Evolutionary conservation across 1,139 yeast species (phyloP), one percentile per base, ranked within the genome.

Genomic region (Ogataea hybrid): DNA sequence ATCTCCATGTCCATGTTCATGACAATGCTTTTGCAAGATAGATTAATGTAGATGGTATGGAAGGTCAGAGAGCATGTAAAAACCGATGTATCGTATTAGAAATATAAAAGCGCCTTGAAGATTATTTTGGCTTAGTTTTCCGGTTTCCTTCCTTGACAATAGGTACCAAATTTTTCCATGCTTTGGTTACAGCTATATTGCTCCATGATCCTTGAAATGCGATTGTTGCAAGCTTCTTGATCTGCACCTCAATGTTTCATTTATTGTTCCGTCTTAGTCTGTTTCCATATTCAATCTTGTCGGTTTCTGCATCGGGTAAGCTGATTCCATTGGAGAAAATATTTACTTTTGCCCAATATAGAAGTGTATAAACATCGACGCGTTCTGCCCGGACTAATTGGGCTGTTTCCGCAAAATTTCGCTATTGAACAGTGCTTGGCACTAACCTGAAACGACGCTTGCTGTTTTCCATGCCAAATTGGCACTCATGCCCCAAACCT

Each of bases 1-100:
- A 53, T 42, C 37, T 53, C 56, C 56, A 52, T 53, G 3, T 44
- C 43, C 10, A 37, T 32, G 28, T 12, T 41, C 47, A 46, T 48
- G 28, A 38, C 25, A 20, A 35, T 23, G 22, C 25, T 18, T 18
- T 20, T 16, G 23, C 25, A 17, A 22, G 31, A n/a, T 15, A 4
- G 8, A 14, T 22, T 14, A 32, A 5, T 21, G 11, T 12, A 15
- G n/a, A 32, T 11, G 17, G 28, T 7, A 21, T 15, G 20, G n/a
- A 21, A 20, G 27, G 25, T 21, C 5, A 11, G 14, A 27, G 23
- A 25, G 34, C 38, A 39, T 33, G 37, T 32, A 28, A 39, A 39
- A 34, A 29, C 23, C 22, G 42, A 39, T 33, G 17, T 39, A 28
- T 37, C 36, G 32, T 32, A 27, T 15, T 27, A 17, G 32, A 14